Conservation (phyloP, 805 yeast species). For the Saccharomycopsis olivae region DNA sequence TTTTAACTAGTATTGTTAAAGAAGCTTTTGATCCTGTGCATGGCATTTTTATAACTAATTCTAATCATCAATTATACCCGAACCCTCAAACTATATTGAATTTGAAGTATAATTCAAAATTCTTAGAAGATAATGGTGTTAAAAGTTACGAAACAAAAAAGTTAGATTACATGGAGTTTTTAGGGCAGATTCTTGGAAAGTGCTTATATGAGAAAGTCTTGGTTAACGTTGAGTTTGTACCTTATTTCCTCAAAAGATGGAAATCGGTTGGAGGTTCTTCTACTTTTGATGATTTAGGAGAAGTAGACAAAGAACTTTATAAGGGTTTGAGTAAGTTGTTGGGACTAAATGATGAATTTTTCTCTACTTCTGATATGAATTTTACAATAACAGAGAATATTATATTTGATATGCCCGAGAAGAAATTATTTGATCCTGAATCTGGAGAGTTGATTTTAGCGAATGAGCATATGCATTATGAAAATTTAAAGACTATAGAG, state of each 20-base stretch:
- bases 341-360: slow-evolving; percentile 41
- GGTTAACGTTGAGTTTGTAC: slow-evolving; percentile 76
- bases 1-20: slow-evolving; percentile 58
- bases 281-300: slow-evolving; percentile 69
- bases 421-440: neutral
- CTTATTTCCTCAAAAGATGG: slow-evolving; percentile 73
- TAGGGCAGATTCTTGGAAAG: slow-evolving; percentile 82
- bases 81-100: slow-evolving; percentile 41
- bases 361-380: slow-evolving; percentile 49
- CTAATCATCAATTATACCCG: slow-evolving; percentile 62
- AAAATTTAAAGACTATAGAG: slow-evolving; percentile 31
- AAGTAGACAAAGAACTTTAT: slow-evolving; percentile 61
- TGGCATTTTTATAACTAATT: slow-evolving; percentile 33
- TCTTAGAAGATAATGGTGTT: slow-evolving; percentile 22
- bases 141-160: slow-evolving; percentile 16
- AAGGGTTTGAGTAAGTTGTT: slow-evolving; percentile 52
- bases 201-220: slow-evolving; percentile 77
- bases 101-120: slow-evolving; percentile 25
- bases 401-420: slow-evolving; percentile 16
- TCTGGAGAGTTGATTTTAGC: neutral
- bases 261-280: slow-evolving; percentile 33
- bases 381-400: slow-evolving; percentile 52
- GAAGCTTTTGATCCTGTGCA: slow-evolving; percentile 48
- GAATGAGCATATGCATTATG: neutral
- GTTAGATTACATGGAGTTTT: slow-evolving; percentile 38